Evolutionary conservation across 106 monocot genomes (phyloP), one percentile per base, ranked within the genome.

Genomic region (Dioscorea alata): DNA sequence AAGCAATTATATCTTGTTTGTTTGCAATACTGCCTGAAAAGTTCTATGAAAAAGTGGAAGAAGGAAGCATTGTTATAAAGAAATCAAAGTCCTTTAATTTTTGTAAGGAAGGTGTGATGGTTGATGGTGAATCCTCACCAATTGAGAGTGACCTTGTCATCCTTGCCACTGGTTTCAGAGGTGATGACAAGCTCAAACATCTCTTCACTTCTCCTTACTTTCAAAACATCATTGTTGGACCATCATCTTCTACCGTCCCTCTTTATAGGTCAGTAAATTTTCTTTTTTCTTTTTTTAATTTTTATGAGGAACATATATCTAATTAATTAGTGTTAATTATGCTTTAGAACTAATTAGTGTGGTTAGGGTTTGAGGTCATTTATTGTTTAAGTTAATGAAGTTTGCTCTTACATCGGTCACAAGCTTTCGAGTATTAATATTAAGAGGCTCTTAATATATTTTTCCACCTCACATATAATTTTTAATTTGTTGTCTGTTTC

Each of bases 41-140:
- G 0, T 88, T 88, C 63, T 93, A 93, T 56, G 73, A 81, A 0
- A 83, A 24, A 54, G 81, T 93, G 15, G 88, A 83, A 48, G 83
- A 93, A 77, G 88, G 92, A 12, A 93, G 85, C 72, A 82, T 93
- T 23, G 48, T 88, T 13, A 16, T 85, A 10, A 88, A 72, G 69
- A 66, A 35, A 57, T 71, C 81, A 9, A 66, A 76, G 61, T 52
- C 60, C 8, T 92, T 88, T 68, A 52, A 68, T 35, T 92, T 92
- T 70, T 76, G 67, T 10, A 73, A 83, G 16, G 66, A 73, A n/a
- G 88, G 92, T 15, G 34, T 92, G 21, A 59, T 82, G 28, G 16
- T 85, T 13, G 75, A 76, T 20, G 83, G 54, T 33, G 83, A 82
- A 50, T 33, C 35, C 9, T 52, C 23, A 28, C 73, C 61, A 0